Base-by-base conservation (phyloP, 345 rosid species). In the Mallotus nudiflorus region DNA sequence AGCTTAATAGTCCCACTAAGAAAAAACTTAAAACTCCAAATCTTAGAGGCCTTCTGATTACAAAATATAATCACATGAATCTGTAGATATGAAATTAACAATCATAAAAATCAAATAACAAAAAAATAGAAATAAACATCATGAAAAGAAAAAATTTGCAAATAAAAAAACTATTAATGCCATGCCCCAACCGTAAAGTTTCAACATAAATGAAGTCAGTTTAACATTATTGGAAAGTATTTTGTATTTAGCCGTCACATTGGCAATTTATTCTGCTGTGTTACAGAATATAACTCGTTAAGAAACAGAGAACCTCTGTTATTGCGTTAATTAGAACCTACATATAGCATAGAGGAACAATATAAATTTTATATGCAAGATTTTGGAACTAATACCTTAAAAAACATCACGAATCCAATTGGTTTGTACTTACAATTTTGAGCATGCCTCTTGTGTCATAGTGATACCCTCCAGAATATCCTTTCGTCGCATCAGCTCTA, bases 401-500 rank as follows among this genome's bases (percentile, higher is more conserved):
- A 52, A 24, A 52, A 20, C 9, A 20, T 11, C 1, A 20, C 9
- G 0, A 31, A n/a, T 46, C 1, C 35, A 25, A 66, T 49, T 12
- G 35, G 15, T 14, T 53, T 45, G 2, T 39, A 72, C 80, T 72
- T 68, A 77, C 80, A 49, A 48, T 67, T 67, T 77, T 67, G 64
- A 77, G 72, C 73, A 77, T 77, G 49, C 80, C 80, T 67, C 80
- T 72, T 10, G 80, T 67, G 45, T 77, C 80, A 55, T 77, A 77
- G 24, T 67, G 80, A 71, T 72, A 77, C 45, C 80, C 80, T 18
- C 80, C 80, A 72, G 80, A 77, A 57, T 72, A 62, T 22, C 80
- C 80, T 46, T 48, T 46, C n/a, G 72, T 63, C 45, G 80, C 73
- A 62, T 77, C 80, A 67, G 80, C 80, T 77, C 80, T 67, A n/a